These are phyloP conservation scores for Cymbidium sinense DNA, from an alignment of 106 monocot genomes.

Conservation along the genomic window DNA sequence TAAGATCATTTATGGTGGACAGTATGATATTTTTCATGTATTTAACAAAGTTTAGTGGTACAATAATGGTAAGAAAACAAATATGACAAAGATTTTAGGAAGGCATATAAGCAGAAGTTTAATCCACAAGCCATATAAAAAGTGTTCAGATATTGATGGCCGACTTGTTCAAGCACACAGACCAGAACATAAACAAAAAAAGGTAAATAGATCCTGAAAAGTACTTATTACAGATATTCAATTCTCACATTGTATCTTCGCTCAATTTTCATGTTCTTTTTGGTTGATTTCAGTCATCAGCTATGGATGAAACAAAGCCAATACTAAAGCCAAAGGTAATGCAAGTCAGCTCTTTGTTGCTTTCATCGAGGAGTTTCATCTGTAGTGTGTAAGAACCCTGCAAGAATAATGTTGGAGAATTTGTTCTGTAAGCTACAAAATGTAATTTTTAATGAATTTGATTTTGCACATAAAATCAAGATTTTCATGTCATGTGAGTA, in stretches of 20 bases:
- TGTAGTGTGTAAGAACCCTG: constrained; percentile 57
- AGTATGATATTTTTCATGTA: no score
- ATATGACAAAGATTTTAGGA: no score
- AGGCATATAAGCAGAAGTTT: background rate
- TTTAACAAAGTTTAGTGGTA: no score
- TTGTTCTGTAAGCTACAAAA: no score
- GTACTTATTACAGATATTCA: background rate
- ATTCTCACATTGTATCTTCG: background rate
- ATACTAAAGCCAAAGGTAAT: constrained; percentile 45
- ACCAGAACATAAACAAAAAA: background rate
- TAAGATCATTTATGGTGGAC: no score
- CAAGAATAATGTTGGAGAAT: background rate
- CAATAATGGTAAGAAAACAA: no score
- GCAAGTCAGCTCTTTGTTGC: constrained; percentile 38
- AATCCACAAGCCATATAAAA: background rate
- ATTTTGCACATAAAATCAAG: no score
- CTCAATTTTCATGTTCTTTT: no score
- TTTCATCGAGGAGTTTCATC: constrained; percentile 43
- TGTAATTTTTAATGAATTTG: no score
- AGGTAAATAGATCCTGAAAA: background rate
- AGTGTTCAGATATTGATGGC: background rate
- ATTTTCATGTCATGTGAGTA: no score
- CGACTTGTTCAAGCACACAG: background rate
- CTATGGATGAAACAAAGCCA: constrained; percentile 20
- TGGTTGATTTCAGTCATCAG: constrained; percentile 16